These are phyloP conservation scores for Sphagnum fallax DNA, from an alignment of 228 moss, liverwort and hornwort species.

Conservation along the genomic window DNA sequence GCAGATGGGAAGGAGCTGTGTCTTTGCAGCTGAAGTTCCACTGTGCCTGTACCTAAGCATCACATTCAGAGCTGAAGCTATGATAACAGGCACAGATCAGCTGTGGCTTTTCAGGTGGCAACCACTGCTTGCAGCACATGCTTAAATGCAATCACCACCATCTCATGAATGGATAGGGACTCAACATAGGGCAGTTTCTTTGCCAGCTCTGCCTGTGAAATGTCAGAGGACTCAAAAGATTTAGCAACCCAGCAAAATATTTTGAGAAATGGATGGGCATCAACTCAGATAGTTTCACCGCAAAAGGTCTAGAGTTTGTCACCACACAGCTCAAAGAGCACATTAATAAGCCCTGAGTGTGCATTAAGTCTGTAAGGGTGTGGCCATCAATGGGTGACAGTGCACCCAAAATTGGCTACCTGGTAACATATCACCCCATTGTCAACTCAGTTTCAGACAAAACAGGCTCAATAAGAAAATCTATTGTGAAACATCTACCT, in stretches of 20 bases:
- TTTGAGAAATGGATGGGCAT: too few relatives aligned
- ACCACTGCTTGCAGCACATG: conserved; percentile 55
- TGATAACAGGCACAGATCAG: conserved; percentile 34
- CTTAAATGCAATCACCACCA: conserved; percentile 62
- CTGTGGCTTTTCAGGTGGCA: conserved; percentile 31
- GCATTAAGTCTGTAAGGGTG: conserved; percentile 66
- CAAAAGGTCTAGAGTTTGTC: neutral
- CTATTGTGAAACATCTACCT: too few relatives aligned
- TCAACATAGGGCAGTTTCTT: conserved; percentile 53
- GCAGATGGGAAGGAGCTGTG: too few relatives aligned
- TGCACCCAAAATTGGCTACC: conserved; percentile 66
- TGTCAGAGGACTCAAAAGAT: neutral
- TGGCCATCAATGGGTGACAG: conserved; percentile 63
- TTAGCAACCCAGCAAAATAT: too few relatives aligned
- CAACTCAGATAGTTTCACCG: neutral
- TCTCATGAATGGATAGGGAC: conserved; percentile 58
- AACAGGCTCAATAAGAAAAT: too few relatives aligned
- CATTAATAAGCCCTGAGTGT: conserved; percentile 60
- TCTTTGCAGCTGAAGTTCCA: too few relatives aligned
- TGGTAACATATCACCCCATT: conserved; percentile 1
- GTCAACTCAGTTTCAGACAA: too few relatives aligned
- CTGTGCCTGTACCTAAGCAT: conserved; percentile 27
- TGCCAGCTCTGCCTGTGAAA: conserved; percentile 48
- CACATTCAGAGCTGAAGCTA: conserved; percentile 48
- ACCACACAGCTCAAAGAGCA: conserved; percentile 57